Evolutionary conservation across 495 filamentous ascomycete species (phyloP), one percentile per base, ranked within the genome.

Genomic region (Neurospora sp.): DNA sequence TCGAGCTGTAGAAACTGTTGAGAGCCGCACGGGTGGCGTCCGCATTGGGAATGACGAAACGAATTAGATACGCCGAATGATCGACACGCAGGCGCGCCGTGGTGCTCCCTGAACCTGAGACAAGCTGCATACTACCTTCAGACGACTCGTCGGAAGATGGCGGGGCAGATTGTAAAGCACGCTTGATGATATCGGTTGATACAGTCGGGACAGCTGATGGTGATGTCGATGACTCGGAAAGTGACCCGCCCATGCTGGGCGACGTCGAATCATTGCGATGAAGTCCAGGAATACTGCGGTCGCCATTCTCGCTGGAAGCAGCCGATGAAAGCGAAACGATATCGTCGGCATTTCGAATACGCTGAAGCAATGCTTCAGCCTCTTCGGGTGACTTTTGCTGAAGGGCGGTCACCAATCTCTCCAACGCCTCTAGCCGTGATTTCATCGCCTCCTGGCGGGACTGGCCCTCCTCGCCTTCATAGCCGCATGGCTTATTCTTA

Each of bases 401-500:
- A 21, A 81, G 78, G 7, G 73, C 76, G n/a, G 24, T 48, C 9
- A 79, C 40, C 13, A 79, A 39, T 40, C 74, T 75, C 74, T 81
- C 78, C n/a, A 81, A 70, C 5, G 70, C 72, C 34, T 74, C 75
- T 3, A 81, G 54, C 2, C 78, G 75, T 7, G 77, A 43, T 70
- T 76, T 74, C 69, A 75, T 75, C 24, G 77, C 76, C 0, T 74
- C 75, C 17, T 79, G 75, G 36, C 75, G 75, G 8, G 79, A 81
- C 54, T 81, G 79, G 69, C 79, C 78, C 5, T 70, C 78, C 31
- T 79, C 75, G 40, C 78, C 78, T n/a, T 79, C 76, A 39, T 79
- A 81, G 24, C 73, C 45, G 38, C 79, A 81, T 8, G 72, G 66
- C 15, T 71, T 62, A 3, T 45, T 48, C 54, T 75, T 76, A 19